Evolutionary conservation across 805 yeast species (phyloP), one percentile per base, ranked within the genome.

Genomic region (Sungouiella blattae): DNA sequence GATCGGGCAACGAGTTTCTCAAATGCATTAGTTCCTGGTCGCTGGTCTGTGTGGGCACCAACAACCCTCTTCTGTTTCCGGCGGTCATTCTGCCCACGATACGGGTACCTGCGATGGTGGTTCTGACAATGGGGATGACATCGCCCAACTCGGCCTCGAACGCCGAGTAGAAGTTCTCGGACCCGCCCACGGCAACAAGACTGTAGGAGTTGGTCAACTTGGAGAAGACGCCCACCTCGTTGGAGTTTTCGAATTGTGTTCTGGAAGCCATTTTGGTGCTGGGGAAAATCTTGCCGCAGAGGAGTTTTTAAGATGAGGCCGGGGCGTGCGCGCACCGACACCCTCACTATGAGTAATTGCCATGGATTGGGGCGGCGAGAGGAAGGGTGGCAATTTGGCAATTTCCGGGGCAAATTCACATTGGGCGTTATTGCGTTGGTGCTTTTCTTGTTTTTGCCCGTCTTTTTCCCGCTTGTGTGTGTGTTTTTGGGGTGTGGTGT

Each of bases 21-120:
- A 93, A 69, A 67, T 93, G 99, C 83, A 88, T 93, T 49, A 93
- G 78, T 66, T 93, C 99, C 67, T 93, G 98, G 65, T 93, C 99
- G 5, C 97, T 87, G 29, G 99, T 93, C 65, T 89, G 96, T 9
- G 95, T 85, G 43, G 99, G 99, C 11, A 93, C 98, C 40, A 93
- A 75, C 46, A 93, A 70, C 23, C 99, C 99, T 62, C 98, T 80
- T 72, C 98, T 83, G 77, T 93, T 93, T 55, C 96, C 98, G 29
- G 96, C 97, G 27, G 96, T 85, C 94, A 93, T 84, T 64, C 98
- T 78, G 55, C 99, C 99, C 42, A 93, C 83, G 47, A 93, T 93
- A 68, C 98, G 83, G 55, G 95, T 89, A 52, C 98, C 98, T 21
- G 97, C 97, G 53, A 93, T 93, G 40, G 98, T 93, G 36, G 98